A percentile compares a stretch with the other conserved stretches of the same genome.
Evolutionary conservation across 2,329 filamentous ascomycete genomes (phyloP).

Genomic region (Aspergillus ochraceoroseus): DNA sequence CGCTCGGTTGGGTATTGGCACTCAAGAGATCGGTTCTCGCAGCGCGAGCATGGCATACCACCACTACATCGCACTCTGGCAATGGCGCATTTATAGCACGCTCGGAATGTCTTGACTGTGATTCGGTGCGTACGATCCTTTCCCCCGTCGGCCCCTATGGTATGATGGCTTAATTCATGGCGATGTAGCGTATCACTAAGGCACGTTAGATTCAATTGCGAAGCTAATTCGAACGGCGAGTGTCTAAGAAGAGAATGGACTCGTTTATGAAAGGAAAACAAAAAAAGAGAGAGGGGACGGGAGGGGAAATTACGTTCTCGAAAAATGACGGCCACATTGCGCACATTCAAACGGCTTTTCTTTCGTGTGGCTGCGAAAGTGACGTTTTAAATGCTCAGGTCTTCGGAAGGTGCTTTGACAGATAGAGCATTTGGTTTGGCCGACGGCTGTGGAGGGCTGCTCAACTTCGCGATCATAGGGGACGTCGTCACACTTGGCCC

Average conservation of each 20-base stretch:
- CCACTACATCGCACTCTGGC: slow-evolving; percentile 41
- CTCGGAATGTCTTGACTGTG: slow-evolving; percentile 42
- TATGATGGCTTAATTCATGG: slow-evolving; percentile 40
- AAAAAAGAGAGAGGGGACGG: background rate
- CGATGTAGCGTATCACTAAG: slow-evolving; percentile 40
- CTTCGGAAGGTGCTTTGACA: slow-evolving; percentile 39
- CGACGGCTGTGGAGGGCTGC: slow-evolving; percentile 13
- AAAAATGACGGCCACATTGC: slow-evolving; percentile 42
- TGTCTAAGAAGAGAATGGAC: background rate
- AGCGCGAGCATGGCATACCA: slow-evolving; percentile 36
- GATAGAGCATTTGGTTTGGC: slow-evolving; percentile 32
- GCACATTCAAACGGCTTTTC: slow-evolving; percentile 40
- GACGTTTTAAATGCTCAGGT: slow-evolving; percentile 42
- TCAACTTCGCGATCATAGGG: slow-evolving; percentile 14
- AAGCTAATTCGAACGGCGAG: background rate
- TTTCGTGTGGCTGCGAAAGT: slow-evolving; percentile 41
- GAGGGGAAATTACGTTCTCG: slow-evolving; percentile 38
- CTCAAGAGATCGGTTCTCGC: slow-evolving; percentile 35
- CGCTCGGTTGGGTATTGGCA: slow-evolving; percentile 41
- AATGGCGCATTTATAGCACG: slow-evolving; percentile 39
- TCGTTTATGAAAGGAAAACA: background rate
- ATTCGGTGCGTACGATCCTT: slow-evolving; percentile 39
- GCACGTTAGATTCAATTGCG: background rate
- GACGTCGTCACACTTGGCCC: slow-evolving; percentile 12
- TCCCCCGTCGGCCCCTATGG: slow-evolving; percentile 31